Base-by-base conservation (phyloP, 495 filamentous ascomycete species). In the Neurospora sp. region DNA sequence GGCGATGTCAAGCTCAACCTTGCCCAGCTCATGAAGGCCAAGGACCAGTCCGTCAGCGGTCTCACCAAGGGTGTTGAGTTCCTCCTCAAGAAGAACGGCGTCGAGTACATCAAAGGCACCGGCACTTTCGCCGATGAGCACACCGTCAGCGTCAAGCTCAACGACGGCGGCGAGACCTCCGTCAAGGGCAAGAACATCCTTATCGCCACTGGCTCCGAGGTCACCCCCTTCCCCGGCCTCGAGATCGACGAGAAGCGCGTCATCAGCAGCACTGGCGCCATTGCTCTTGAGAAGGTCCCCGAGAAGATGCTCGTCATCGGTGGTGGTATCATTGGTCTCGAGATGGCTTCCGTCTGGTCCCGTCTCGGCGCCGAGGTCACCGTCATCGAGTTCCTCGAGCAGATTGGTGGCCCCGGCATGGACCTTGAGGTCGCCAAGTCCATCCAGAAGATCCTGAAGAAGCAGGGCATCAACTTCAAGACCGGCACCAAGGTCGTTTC, bases 381-480 rank as follows among this genome's bases (percentile, higher is more conserved):
- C 72, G 94, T 98, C 48, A 94, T 99, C 48, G 96, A 99, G 83
- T 99, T 95, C 85, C 86, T 99, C 53, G 89, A 91, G 76, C 94
- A 97, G 85, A 99, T 99, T 78, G 96, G 96, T 82, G 96, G 96
- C 53, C 96, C 96, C 71, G 96, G 96, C 73, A 99, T 99, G 96
- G 96, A 99, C 76, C 83, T 88, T 69, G 96, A 99, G 82, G 92
- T 99, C 79, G 87, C 94, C 77, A 99, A 99, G 87, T 85, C 88
- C 76, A 87, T 93, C 68, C 96, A 97, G 82, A 97, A 97, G 89
- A 91, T 96, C 76, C 89, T 99, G 71, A 87, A 87, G 78, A 98
- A 98, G 87, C 96, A 99, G 84, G 96, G 96, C 71, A 95, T 99
- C 83, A 96, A 95, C 82, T 99, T 99, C 89, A 97, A 96, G 89